Evolutionary conservation across 768 basidiomycete species (phyloP).

Genomic region (Mycena polygramma): DNA sequence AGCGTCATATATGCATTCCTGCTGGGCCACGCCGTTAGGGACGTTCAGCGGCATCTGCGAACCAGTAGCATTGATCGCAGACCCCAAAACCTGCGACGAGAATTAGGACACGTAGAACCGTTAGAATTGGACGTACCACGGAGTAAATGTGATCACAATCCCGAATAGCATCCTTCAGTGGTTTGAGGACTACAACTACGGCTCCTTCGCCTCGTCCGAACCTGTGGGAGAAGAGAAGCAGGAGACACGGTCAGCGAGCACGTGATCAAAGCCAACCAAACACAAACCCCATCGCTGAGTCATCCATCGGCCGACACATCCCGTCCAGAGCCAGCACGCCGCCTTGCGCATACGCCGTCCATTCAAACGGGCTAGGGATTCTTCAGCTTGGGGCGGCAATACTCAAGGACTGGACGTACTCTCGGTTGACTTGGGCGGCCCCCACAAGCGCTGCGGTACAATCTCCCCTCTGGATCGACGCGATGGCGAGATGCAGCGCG

Average conservation of each 20-base stretch:
- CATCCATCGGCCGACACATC: slow-evolving; percentile 33
- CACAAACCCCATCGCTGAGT: slow-evolving; percentile 4
- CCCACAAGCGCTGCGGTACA: slow-evolving; percentile 55
- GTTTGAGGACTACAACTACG: slow-evolving; percentile 39
- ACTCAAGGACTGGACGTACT: slow-evolving; percentile 19
- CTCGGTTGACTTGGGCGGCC: slow-evolving; percentile 44
- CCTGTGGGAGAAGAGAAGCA: not conserved
- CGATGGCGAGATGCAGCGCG: slow-evolving; percentile 54
- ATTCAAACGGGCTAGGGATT: slow-evolving; percentile 7
- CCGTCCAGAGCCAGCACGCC: slow-evolving; percentile 20
- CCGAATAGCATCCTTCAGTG: slow-evolving; percentile 42
- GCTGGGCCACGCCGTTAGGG: not conserved
- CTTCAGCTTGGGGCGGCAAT: not conserved
- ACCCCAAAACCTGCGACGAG: not conserved
- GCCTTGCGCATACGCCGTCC: slow-evolving; percentile 4
- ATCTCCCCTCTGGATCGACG: slow-evolving; percentile 51
- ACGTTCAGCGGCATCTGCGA: slow-evolving; percentile 1
- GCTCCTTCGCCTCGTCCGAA: slow-evolving; percentile 33
- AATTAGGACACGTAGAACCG: not conserved
- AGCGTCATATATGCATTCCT: not conserved
- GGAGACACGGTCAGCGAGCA: too few relatives aligned
- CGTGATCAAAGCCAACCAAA: not conserved
- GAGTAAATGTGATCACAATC: slow-evolving; percentile 48
- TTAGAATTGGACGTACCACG: not conserved
- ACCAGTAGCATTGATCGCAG: slow-evolving; percentile 3